A percentile compares a stretch with the other conserved stretches of the same genome.
Evolutionary conservation across 106 monocot genomes (phyloP).

Genomic region (Dendrobium officinale): DNA sequence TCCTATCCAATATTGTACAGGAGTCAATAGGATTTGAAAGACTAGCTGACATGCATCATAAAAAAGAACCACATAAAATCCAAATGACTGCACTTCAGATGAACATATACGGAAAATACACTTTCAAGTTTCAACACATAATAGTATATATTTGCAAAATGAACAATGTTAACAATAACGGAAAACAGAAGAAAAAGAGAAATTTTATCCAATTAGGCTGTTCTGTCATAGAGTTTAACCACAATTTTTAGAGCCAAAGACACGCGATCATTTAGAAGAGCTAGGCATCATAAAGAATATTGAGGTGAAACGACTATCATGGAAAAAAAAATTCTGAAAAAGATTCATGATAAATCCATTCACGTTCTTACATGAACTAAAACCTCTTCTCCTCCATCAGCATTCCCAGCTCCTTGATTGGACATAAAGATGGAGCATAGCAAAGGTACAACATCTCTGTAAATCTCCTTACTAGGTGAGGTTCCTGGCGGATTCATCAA

Average conservation of each 20-base stretch:
- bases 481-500: constrained; percentile 21
- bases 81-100: not conserved
- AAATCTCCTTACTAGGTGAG: constrained; percentile 17
- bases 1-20: no score
- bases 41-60: no score
- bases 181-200: not conserved
- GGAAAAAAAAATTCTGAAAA: not conserved
- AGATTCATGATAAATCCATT: not conserved
- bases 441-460: constrained; percentile 54
- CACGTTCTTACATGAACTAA: constrained; percentile 38
- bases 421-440: constrained; percentile 68
- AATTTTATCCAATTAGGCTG: not conserved
- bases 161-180: not conserved
- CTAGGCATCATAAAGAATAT: not conserved
- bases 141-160: not conserved
- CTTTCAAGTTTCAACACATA: not conserved
- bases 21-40: no score
- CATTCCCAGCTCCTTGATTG: constrained; percentile 51
- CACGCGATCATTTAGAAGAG: not conserved
- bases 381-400: constrained; percentile 24
- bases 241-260: not conserved
- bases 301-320: not conserved
- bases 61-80: no score
- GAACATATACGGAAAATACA: not conserved
- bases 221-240: not conserved